Conservation (phyloP, 345 rosid genomes). For the Gossypium turneri region DNA sequence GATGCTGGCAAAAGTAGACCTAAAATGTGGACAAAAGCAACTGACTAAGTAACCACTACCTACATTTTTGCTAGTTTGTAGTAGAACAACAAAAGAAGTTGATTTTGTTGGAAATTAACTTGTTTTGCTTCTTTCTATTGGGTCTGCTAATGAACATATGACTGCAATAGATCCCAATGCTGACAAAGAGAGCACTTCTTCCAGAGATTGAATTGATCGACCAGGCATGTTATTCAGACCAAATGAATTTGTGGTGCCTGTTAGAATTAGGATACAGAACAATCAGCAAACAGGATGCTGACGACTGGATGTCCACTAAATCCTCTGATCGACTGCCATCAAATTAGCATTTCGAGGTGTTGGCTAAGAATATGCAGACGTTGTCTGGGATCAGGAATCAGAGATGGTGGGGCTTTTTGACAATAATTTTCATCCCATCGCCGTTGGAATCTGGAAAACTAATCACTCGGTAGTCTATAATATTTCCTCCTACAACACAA, state of each 20-base stretch:
- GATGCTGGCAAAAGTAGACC: not conserved
- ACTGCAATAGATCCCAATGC: not conserved
- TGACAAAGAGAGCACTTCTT: not conserved
- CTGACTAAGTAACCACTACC: conserved; percentile 9
- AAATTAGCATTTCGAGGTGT: not conserved
- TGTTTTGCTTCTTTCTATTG: not conserved
- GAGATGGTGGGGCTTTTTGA: not conserved
- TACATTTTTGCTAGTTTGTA: not conserved
- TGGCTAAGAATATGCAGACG: too few species aligned
- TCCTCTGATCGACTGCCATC: not conserved
- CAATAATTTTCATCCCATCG: not conserved
- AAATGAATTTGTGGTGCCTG: not conserved
- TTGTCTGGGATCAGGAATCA: too few species aligned
- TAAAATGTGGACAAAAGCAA: conserved; percentile 2
- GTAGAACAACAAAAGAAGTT: not conserved
- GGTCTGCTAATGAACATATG: not conserved
- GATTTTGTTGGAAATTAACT: not conserved
- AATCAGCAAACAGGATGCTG: not conserved
- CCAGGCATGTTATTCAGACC: not conserved
- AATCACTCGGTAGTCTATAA: too few species aligned
- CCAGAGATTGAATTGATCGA: not conserved
- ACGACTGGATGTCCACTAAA: not conserved
- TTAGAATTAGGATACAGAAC: not conserved
- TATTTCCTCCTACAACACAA: not conserved
- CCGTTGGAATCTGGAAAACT: not conserved